Conservation (phyloP, 2,329 filamentous ascomycete genomes). For the Fusarium sp. region DNA sequence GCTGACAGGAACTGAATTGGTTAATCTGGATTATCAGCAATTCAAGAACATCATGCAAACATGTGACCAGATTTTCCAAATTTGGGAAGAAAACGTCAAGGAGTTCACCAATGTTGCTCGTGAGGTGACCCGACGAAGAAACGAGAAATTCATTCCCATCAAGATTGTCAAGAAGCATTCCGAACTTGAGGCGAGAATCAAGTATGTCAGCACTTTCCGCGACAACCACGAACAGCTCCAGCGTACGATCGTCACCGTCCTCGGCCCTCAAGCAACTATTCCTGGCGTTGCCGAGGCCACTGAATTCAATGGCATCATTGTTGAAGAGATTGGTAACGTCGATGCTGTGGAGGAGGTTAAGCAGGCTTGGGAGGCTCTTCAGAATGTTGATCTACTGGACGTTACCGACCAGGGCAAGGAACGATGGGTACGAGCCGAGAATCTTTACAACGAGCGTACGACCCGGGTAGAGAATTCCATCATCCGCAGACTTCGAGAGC, state of each 20-base stretch:
- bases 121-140: slow-evolving; percentile 90
- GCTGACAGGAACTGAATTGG: slow-evolving; percentile 84
- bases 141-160: slow-evolving; percentile 98
- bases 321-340: slow-evolving; percentile 96
- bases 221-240: slow-evolving; percentile 98
- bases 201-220: slow-evolving; percentile 93
- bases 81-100: slow-evolving; percentile 96
- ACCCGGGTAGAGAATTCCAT: slow-evolving; percentile 98
- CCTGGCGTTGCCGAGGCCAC: slow-evolving; percentile 62
- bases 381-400: slow-evolving; percentile 94
- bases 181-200: slow-evolving; percentile 88
- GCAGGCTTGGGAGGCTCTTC: slow-evolving; percentile 92
- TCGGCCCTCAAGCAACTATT: slow-evolving; percentile 76
- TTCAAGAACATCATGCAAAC: slow-evolving; percentile 87
- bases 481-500: slow-evolving; percentile 90
- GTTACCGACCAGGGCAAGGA: slow-evolving; percentile 90
- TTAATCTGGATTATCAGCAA: slow-evolving; percentile 91
- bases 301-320: slow-evolving; percentile 70
- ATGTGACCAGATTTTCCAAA: slow-evolving; percentile 85
- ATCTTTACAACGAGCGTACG: slow-evolving; percentile 96
- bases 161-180: slow-evolving; percentile 90
- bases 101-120: slow-evolving; percentile 98
- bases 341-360: slow-evolving; percentile 97
- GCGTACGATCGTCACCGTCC: slow-evolving; percentile 94
- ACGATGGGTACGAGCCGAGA: slow-evolving; percentile 92